These are phyloP conservation scores for Coccomyxa sp. DNA, from an alignment of 139 green algal species.

Conservation along the genomic window DNA sequence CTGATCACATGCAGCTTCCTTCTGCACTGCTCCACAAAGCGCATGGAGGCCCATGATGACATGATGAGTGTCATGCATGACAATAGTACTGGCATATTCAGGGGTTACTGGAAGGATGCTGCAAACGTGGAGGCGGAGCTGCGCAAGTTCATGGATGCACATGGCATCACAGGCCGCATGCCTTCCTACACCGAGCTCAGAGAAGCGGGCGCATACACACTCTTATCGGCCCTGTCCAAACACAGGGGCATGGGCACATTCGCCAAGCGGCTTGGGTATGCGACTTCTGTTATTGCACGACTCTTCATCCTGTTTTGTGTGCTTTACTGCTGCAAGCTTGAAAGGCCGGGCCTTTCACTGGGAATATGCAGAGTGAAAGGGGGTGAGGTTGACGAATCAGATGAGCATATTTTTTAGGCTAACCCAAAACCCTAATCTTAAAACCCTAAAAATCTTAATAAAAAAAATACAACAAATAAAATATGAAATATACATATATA, in stretches of 20 bases:
- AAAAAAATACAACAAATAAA: no score
- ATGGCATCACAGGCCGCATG: conserved; percentile 10
- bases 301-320: neutral
- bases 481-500: no score
- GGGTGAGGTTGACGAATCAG: no score
- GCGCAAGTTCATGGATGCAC: conserved; percentile 27
- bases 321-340: neutral
- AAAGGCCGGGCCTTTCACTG: neutral
- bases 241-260: conserved; percentile 28
- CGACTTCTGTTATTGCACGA: neutral
- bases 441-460: no score
- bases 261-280: conserved; percentile 12
- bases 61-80: no score
- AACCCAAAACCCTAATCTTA: no score
- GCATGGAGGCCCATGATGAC: no score
- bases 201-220: conserved; percentile 21
- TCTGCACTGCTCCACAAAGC: no score
- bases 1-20: no score
- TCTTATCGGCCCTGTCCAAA: conserved; percentile 15
- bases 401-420: no score
- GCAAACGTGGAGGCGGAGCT: conserved; percentile 44
- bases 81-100: neutral
- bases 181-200: conserved; percentile 33
- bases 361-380: neutral
- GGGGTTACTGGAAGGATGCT: conserved; percentile 36